A percentile compares a stretch with the other conserved stretches of the same genome.
phyloP scores from a whole-genome alignment of 1,284 basidiomycete genomes.

The Trametes sp. region DNA sequence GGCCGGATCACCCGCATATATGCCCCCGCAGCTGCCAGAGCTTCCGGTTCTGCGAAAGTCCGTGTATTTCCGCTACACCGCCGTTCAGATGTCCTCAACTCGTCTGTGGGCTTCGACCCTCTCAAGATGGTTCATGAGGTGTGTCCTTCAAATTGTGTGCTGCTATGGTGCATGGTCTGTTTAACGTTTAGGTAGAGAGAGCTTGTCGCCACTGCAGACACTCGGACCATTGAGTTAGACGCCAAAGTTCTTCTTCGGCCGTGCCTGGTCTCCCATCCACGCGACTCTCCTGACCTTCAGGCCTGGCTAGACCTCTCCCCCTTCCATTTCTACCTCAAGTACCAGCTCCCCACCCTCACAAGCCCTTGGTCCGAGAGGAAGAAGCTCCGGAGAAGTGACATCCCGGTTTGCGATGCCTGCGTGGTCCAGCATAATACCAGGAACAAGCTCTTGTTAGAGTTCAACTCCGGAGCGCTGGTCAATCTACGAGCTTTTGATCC shows the following conservation, averaged over 20 bases:
- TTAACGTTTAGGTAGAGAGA: constrained; percentile 50
- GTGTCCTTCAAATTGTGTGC: constrained; percentile 20
- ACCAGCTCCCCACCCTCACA: constrained; percentile 52
- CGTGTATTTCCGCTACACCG: constrained; percentile 11
- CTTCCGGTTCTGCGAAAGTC: not conserved
- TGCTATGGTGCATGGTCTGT: not conserved
- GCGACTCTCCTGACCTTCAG: constrained; percentile 43
- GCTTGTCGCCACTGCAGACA: constrained; percentile 61
- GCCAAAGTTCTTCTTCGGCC: constrained; percentile 52
- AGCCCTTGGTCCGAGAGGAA: constrained; percentile 50
- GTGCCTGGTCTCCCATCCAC: constrained; percentile 55
- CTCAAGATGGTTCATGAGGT: constrained; percentile 48
- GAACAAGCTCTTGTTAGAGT: constrained; percentile 36
- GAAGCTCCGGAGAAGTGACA: constrained; percentile 42
- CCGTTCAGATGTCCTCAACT: constrained; percentile 2
- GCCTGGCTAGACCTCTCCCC: constrained; percentile 61
- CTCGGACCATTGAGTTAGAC: constrained; percentile 44
- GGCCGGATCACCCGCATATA: constrained; percentile 38
- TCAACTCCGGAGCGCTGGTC: constrained; percentile 37
- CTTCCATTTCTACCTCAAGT: constrained; percentile 62
- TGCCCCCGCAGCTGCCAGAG: not conserved
- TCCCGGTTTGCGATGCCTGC: constrained; percentile 57
- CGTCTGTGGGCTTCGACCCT: not conserved
- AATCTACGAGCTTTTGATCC: constrained; percentile 63
- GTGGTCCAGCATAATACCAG: constrained; percentile 43